phyloP scores from a whole-genome alignment of 805 yeast genomes.

The Yueomyces sp. region DNA sequence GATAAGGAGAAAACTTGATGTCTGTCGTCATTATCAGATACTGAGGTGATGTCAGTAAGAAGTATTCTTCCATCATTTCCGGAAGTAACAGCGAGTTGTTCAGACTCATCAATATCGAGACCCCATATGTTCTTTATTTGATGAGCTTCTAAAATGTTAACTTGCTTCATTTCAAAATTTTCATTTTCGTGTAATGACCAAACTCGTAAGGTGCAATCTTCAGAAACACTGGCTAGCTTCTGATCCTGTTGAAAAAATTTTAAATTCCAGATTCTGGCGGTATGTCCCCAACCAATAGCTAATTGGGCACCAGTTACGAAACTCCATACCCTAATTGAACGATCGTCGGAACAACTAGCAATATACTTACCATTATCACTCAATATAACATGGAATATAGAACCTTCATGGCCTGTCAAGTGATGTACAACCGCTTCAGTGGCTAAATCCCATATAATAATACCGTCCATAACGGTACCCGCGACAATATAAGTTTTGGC shows the following conservation, averaged over 20 bases:
- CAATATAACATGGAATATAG: slow-evolving; percentile 69
- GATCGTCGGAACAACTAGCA: slow-evolving; percentile 85
- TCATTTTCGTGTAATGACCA: slow-evolving; percentile 44
- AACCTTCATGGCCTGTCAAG: slow-evolving; percentile 75
- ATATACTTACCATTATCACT: slow-evolving; percentile 41
- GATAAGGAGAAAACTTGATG: slow-evolving; percentile 16
- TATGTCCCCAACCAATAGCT: slow-evolving; percentile 93
- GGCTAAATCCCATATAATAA: slow-evolving; percentile 59
- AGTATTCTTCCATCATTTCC: slow-evolving; percentile 88
- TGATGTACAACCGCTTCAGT: slow-evolving; percentile 34
- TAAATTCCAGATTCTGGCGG: slow-evolving; percentile 84
- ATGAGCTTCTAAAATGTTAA: slow-evolving; percentile 49
- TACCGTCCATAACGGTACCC: slow-evolving; percentile 89
- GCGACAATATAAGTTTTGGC: slow-evolving; percentile 51
- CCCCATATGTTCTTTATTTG: slow-evolving; percentile 85
- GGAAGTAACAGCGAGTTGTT: slow-evolving; percentile 56
- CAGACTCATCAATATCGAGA: slow-evolving; percentile 37
- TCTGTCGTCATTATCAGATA: slow-evolving; percentile 21
- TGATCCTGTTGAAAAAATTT: slow-evolving; percentile 34
- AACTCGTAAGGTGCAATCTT: slow-evolving; percentile 71
- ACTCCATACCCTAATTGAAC: slow-evolving; percentile 73
- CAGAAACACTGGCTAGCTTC: slow-evolving; percentile 55
- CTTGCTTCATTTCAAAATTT: slow-evolving; percentile 10
- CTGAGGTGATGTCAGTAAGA: slow-evolving; percentile 38
- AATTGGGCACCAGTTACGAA: slow-evolving; percentile 40